Conservation (phyloP, 2,329 filamentous ascomycete species). For the Nemania serpens region DNA sequence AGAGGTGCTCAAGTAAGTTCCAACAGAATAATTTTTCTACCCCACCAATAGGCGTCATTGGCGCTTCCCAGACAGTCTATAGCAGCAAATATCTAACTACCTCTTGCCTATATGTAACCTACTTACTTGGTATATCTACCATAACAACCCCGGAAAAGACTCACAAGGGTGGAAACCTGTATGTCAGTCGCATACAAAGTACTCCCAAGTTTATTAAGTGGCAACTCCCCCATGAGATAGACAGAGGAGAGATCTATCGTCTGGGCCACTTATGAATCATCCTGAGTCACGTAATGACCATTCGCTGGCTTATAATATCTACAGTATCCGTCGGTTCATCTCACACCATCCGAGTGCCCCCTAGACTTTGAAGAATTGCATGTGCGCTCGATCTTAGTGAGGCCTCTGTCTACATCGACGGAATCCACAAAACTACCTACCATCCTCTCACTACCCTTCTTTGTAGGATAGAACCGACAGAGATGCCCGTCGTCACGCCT, state of each 20-base stretch:
- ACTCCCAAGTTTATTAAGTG: slow-evolving; percentile 3
- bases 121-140: background rate
- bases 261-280: slow-evolving; percentile 22
- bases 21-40: background rate
- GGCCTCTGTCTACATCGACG: background rate
- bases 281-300: slow-evolving; percentile 22
- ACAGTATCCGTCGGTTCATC: background rate
- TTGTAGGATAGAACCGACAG: slow-evolving; percentile 5
- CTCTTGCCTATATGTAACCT: background rate
- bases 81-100: background rate
- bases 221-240: too few species aligned
- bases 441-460: background rate
- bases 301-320: slow-evolving; percentile 3
- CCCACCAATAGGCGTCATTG: slow-evolving; percentile 15
- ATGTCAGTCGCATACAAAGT: too few species aligned
- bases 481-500: slow-evolving; percentile 88
- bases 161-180: background rate
- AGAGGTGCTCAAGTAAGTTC: background rate
- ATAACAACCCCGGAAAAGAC: slow-evolving; percentile 6
- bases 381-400: background rate
- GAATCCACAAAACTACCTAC: background rate
- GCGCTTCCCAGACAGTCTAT: background rate
- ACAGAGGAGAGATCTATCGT: background rate
- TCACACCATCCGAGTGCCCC: background rate
- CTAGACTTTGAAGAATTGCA: background rate